Conservation (phyloP, 1,284 basidiomycete species). For the Ustilago xerochloae region DNA sequence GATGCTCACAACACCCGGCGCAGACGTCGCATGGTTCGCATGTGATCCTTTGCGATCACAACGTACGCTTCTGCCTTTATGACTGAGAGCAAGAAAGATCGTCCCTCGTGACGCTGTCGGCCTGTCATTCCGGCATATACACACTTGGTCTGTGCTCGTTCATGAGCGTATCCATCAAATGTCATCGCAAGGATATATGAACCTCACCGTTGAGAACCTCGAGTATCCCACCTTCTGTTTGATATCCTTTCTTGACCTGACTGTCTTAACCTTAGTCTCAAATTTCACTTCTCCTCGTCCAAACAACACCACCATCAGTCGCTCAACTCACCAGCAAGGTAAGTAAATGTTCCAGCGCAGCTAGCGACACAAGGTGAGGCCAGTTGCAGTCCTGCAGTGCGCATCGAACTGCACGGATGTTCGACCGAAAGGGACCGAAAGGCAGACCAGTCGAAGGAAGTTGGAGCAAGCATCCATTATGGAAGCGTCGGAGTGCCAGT, state of each 20-base stretch:
- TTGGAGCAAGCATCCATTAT: neutral
- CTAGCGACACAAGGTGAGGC: neutral
- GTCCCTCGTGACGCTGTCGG: neutral
- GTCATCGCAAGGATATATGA: neutral
- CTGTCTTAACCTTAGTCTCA: neutral
- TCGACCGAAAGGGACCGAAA: slow-evolving; percentile 23
- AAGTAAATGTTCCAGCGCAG: neutral
- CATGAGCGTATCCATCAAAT: too few relatives aligned
- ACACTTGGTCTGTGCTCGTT: neutral
- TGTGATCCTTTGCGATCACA: neutral
- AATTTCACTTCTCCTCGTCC: neutral
- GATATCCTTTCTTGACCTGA: neutral
- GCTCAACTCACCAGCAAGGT: neutral
- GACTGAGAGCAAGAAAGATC: neutral
- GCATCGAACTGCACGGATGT: too few relatives aligned
- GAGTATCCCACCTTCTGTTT: neutral
- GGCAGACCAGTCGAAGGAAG: neutral
- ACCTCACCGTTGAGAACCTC: neutral
- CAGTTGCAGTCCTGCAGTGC: too few relatives aligned
- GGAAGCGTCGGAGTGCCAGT: neutral
- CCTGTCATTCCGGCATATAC: neutral
- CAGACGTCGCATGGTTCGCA: too few relatives aligned
- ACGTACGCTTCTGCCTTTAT: neutral
- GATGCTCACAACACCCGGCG: neutral
- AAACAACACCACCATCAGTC: neutral